Conservation (phyloP, 352 stramenopile species). For the Pythium insidiosum region DNA sequence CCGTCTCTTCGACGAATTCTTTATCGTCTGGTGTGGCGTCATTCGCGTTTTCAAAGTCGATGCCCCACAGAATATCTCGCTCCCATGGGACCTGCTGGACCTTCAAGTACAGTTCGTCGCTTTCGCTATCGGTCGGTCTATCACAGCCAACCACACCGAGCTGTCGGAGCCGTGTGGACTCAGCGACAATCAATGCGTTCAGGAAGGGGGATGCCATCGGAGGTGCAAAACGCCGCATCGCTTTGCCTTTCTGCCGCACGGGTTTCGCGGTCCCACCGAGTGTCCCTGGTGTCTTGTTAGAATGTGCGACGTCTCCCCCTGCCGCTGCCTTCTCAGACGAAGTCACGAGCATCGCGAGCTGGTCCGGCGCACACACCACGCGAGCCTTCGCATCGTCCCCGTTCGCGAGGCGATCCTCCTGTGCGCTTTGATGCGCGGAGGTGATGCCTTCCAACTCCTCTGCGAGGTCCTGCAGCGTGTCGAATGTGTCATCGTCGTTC, state of each 20-base stretch:
- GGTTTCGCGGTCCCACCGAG: constrained; percentile 7
- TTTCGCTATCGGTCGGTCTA: no score
- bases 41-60: constrained; percentile 34
- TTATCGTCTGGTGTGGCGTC: constrained; percentile 13
- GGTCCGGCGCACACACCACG: constrained; percentile 39
- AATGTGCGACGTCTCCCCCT: constrained; percentile 16
- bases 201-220: constrained; percentile 56
- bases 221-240: constrained; percentile 59
- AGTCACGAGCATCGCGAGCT: constrained; percentile 56
- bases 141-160: constrained; percentile 15
- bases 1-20: constrained; percentile 37
- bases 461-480: constrained; percentile 38
- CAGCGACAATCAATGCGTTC: constrained; percentile 15
- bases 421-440: constrained; percentile 6
- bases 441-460: constrained; percentile 50
- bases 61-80: constrained; percentile 72
- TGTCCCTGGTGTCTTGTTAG: constrained; percentile 35
- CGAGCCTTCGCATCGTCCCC: constrained; percentile 12
- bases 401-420: constrained; percentile 23
- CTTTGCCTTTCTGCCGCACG: constrained; percentile 38
- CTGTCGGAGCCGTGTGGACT: constrained; percentile 8
- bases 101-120: constrained; percentile 68
- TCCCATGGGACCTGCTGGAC: constrained; percentile 80
- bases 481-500: constrained; percentile 39
- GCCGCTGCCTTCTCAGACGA: constrained; percentile 34